Percentiles rank a stretch among this genome's conserved stretches.
Evolutionary conservation across 1,139 yeast genomes (phyloP).

Genomic region (Kurtzmaniella quercitrusa): DNA sequence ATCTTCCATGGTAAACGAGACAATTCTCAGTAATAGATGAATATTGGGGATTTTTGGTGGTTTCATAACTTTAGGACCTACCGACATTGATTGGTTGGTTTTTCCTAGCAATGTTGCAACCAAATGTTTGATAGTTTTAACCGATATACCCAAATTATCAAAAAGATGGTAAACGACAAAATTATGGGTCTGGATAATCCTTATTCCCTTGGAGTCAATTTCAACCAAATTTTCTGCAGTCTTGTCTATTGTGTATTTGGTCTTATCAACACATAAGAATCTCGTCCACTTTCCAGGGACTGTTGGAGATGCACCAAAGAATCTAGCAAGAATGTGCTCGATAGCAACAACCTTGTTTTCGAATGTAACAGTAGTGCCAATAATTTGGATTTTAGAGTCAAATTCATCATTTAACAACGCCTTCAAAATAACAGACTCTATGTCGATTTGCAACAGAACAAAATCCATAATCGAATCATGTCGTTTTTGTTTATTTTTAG

Average conservation of each 20-base stretch:
- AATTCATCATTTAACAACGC: constrained; percentile 44
- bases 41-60: constrained; percentile 53
- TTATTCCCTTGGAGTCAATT: constrained; percentile 22
- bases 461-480: constrained; percentile 9
- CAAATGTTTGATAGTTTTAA: constrained; percentile 55
- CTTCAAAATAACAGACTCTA: constrained; percentile 21
- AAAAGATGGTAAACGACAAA: constrained; percentile 59
- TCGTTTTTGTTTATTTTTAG: constrained; percentile 13
- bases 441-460: constrained; percentile 15
- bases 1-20: constrained; percentile 60
- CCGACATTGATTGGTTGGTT: constrained; percentile 4
- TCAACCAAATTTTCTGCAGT: constrained; percentile 12
- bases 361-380: constrained; percentile 19
- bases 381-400: constrained; percentile 44
- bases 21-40: constrained; percentile 42
- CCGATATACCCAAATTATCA: constrained; percentile 54
- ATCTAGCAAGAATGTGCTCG: constrained; percentile 35
- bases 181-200: constrained; percentile 44
- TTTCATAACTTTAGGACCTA: constrained; percentile 33
- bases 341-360: constrained; percentile 18
- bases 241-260: constrained; percentile 8
- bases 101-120: constrained; percentile 31
- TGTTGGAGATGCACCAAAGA: constrained; percentile 54
- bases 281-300: constrained; percentile 48
- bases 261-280: constrained; percentile 38